These are phyloP conservation scores for Lactarius sanguifluus DNA, from an alignment of 768 basidiomycete genomes.

Conservation along the genomic window DNA sequence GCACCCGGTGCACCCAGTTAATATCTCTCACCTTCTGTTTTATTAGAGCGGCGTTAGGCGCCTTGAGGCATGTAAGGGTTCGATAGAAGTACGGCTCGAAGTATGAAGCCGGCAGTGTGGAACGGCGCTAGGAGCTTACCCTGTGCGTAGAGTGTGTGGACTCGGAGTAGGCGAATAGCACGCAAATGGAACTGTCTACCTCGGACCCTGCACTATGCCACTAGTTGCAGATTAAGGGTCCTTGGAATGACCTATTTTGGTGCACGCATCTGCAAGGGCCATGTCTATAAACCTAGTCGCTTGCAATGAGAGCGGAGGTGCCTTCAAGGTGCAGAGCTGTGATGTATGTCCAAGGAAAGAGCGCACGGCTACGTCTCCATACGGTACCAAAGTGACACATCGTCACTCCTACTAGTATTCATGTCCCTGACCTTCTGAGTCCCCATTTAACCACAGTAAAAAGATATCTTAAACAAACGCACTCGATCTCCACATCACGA, in stretches of 20 bases:
- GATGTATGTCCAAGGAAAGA: slow-evolving; percentile 18
- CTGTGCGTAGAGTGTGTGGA: slow-evolving; percentile 31
- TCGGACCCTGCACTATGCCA: slow-evolving; percentile 51
- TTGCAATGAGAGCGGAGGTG: slow-evolving; percentile 43
- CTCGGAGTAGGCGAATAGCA: too few species aligned
- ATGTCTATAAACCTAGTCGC: slow-evolving; percentile 83
- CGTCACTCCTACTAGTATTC: too few species aligned
- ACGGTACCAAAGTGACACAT: too few species aligned
- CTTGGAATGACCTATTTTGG: slow-evolving; percentile 76
- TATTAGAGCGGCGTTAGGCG: slow-evolving; percentile 58
- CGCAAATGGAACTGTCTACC: slow-evolving; percentile 41
- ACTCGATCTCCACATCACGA: too few species aligned
- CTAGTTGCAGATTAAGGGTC: slow-evolving; percentile 49
- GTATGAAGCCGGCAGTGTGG: slow-evolving; percentile 84
- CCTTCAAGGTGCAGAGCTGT: slow-evolving; percentile 46
- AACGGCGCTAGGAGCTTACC: slow-evolving; percentile 87
- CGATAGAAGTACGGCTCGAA: slow-evolving; percentile 66
- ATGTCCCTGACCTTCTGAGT: too few species aligned
- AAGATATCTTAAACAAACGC: too few species aligned
- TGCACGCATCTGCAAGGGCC: slow-evolving; percentile 86
- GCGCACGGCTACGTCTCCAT: too few species aligned
- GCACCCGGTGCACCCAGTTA: slow-evolving; percentile 54
- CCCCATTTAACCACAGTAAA: too few species aligned
- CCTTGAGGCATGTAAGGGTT: slow-evolving; percentile 72
- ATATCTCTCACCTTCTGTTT: slow-evolving; percentile 37